phyloP scores from a whole-genome alignment of 2,329 filamentous ascomycete species.

The Hypomyces rosellus region DNA sequence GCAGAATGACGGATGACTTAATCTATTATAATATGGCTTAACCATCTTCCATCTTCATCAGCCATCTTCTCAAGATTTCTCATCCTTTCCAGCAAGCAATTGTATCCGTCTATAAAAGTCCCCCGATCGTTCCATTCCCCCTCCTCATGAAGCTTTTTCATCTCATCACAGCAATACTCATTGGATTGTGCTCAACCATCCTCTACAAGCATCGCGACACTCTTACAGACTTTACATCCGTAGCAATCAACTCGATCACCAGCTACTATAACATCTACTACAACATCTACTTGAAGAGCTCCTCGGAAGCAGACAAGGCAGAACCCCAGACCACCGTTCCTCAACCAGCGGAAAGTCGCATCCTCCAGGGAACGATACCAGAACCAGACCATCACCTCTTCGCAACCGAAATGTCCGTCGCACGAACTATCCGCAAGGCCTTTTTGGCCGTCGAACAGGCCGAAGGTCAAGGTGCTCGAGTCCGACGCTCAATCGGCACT shows the following conservation, averaged over 20 bases:
- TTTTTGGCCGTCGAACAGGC: constrained; percentile 81
- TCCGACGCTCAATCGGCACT: constrained; percentile 83
- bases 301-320: no score
- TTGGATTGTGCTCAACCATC: constrained; percentile 23
- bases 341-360: no score
- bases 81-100: neutral
- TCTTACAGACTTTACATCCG: no score
- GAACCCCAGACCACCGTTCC: no score
- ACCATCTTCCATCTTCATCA: constrained; percentile 1
- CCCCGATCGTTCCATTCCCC: neutral
- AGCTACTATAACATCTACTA: no score
- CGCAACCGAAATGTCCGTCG: constrained; percentile 53
- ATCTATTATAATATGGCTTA: neutral
- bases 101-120: constrained; percentile 6
- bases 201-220: constrained; percentile 16
- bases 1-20: neutral
- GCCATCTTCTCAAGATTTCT: constrained; percentile 1
- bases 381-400: constrained; percentile 16
- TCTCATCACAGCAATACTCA: constrained; percentile 23
- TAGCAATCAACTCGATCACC: no score
- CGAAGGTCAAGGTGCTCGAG: constrained; percentile 81
- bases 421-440: constrained; percentile 72
- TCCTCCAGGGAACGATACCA: no score
- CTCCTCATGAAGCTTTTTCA: constrained; percentile 25
- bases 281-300: no score